Evolutionary conservation across 2,329 filamentous ascomycete genomes (phyloP), one percentile per base, ranked within the genome.

Genomic region (Colletotrichum musicola): DNA sequence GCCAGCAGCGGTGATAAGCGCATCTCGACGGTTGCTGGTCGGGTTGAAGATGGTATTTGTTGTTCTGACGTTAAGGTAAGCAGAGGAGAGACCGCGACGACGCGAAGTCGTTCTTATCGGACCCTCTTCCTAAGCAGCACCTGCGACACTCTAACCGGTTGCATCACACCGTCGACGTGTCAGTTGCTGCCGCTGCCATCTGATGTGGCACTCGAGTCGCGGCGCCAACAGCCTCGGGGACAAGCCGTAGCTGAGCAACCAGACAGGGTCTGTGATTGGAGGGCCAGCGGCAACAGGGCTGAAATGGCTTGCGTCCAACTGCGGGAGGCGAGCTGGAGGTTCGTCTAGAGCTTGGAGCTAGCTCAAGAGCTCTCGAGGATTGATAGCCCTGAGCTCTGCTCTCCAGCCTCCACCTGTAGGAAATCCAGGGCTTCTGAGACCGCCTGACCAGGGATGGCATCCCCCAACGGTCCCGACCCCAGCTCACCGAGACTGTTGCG

Each of bases 221-320:
- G 51, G 50, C 58, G 30, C 38, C 40, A 40, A 55, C 55, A 38
- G 47, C 40, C 25, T 65, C 62, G 55, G 49, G 38, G 42, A 20
- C 62, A 18, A 35, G 6, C 35, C 56, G 42, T 18, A 66, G 66
- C 62, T 56, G 62, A 57, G 54, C 50, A 53, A 44, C 44, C 49
- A 46, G 16, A 18, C n/a, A 22, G 16, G n/a, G 12, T 22, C 12
- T 46, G 18, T 61, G 66, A 69, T 69, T 69, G 66, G 66, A 60
- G 62, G 38, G n/a, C 30, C 6, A n/a, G 3, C 35, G 16, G 16
- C 25, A 35, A 30, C 66, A 61, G 42, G 55, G 65, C 60, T 59
- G 54, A 35, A 30, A 54, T 40, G 14, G 25, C 30, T 44, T 7
- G 30, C 30, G 44, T 25, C 27, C 35, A 42, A n/a, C 6, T 18